phyloP scores from a whole-genome alignment of 768 basidiomycete species.

The Astraeus odoratus region DNA sequence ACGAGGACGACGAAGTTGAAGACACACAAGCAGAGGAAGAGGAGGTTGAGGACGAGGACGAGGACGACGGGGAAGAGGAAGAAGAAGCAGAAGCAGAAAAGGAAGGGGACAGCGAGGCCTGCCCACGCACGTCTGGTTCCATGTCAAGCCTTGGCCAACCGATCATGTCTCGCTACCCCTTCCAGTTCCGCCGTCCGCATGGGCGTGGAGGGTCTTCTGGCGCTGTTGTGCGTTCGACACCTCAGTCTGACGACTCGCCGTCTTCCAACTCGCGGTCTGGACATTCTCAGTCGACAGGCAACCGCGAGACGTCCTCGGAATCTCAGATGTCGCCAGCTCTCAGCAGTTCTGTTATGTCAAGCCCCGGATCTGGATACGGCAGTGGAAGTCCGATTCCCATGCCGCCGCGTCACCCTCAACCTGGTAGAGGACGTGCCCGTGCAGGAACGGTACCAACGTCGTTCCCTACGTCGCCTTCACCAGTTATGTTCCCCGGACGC shows the following conservation, averaged over 20 bases:
- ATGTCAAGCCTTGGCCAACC: slow-evolving; percentile 84
- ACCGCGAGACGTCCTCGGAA: slow-evolving; percentile 49
- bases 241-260: slow-evolving; percentile 29
- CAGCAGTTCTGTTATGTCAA: slow-evolving; percentile 32
- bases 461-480: slow-evolving; percentile 32
- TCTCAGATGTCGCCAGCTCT: slow-evolving; percentile 44
- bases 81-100: slow-evolving; percentile 31
- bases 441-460: slow-evolving; percentile 33
- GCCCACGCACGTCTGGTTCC: slow-evolving; percentile 67
- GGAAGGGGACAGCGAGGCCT: slow-evolving; percentile 42
- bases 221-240: slow-evolving; percentile 34
- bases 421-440: slow-evolving; percentile 30
- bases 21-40: no score
- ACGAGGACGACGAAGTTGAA: no score
- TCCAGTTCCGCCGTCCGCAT: slow-evolving; percentile 48
- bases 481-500: slow-evolving; percentile 24
- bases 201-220: slow-evolving; percentile 41
- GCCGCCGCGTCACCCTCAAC: slow-evolving; percentile 42
- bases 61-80: slow-evolving; percentile 39
- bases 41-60: slow-evolving; percentile 29
- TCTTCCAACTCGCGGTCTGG: slow-evolving; percentile 34
- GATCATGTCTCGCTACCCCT: slow-evolving; percentile 62
- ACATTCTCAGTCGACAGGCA: slow-evolving; percentile 47
- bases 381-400: slow-evolving; percentile 35
- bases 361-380: slow-evolving; percentile 28